Evolutionary conservation across 176 grass and related monocot genomes (phyloP).

Genomic region (Avena eriantha): DNA sequence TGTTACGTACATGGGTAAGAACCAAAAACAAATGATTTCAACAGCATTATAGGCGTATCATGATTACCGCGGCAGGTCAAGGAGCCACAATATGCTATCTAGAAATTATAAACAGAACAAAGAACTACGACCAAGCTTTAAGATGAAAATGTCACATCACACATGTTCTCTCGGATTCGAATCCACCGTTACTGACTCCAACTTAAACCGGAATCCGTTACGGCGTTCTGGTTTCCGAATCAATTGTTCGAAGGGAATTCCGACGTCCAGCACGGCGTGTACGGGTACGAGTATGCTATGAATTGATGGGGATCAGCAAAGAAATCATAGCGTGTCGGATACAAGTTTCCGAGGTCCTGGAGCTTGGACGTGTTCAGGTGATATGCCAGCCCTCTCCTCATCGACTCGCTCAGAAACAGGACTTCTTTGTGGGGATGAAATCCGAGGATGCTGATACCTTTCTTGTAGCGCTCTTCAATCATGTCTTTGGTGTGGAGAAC

Average conservation of each 20-base stretch:
- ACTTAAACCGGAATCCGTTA: no score
- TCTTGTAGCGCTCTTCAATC: background rate
- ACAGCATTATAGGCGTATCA: no score
- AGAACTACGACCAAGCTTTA: no score
- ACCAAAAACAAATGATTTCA: no score
- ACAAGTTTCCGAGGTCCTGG: background rate
- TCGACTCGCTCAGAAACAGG: background rate
- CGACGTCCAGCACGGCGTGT: background rate
- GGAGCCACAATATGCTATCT: no score
- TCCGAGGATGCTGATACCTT: background rate
- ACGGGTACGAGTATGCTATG: background rate
- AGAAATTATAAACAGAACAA: no score
- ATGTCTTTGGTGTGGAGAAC: background rate
- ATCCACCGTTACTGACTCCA: no score
- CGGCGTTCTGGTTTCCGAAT: background rate
- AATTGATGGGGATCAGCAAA: background rate
- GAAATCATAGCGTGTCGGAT: background rate
- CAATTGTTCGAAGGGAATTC: background rate
- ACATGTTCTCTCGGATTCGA: no score
- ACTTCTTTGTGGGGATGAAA: slow-evolving; percentile 16
- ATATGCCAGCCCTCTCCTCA: slow-evolving; percentile 3
- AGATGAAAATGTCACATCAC: no score
- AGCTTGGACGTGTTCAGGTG: background rate
- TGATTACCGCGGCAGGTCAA: no score
- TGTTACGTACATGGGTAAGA: no score